Conservation (phyloP, 2,329 filamentous ascomycete species). For the Ilyonectria robusta region DNA sequence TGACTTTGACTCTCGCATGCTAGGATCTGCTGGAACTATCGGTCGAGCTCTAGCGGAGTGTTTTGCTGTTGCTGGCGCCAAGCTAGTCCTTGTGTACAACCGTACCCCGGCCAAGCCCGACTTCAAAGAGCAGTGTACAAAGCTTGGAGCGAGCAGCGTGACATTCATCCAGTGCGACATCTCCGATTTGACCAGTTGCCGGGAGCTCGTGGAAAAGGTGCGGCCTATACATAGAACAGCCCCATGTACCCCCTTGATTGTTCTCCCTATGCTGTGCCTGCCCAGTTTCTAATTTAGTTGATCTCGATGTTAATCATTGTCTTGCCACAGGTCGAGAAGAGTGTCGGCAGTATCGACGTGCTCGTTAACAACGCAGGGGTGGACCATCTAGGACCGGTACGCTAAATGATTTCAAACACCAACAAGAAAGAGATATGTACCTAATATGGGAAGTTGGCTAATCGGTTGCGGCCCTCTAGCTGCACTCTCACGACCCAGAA, state of each 20-base stretch:
- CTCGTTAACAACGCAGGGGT: too few species aligned
- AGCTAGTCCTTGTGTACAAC: not conserved
- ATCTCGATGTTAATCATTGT: too few species aligned
- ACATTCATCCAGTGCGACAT: not conserved
- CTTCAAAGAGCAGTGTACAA: not conserved
- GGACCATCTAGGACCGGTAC: too few species aligned
- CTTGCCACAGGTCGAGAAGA: too few species aligned
- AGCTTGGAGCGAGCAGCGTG: not conserved
- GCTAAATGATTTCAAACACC: too few species aligned
- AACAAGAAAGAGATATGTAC: not conserved
- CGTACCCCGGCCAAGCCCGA: not conserved
- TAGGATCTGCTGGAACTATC: not conserved
- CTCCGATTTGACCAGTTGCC: not conserved
- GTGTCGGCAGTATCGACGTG: too few species aligned
- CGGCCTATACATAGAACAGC: too few species aligned
- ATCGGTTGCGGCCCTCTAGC: too few species aligned
- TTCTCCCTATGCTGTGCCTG: not conserved
- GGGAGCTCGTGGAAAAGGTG: not conserved
- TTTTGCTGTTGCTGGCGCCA: not conserved
- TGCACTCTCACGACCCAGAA: not conserved
- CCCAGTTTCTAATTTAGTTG: too few species aligned
- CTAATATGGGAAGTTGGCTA: too few species aligned
- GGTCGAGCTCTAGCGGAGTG: not conserved
- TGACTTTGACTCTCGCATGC: too few species aligned
- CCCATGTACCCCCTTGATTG: too few species aligned